Base-by-base conservation (phyloP, 2,329 filamentous ascomycete genomes). In the Arthrocladium fulminans region DNA sequence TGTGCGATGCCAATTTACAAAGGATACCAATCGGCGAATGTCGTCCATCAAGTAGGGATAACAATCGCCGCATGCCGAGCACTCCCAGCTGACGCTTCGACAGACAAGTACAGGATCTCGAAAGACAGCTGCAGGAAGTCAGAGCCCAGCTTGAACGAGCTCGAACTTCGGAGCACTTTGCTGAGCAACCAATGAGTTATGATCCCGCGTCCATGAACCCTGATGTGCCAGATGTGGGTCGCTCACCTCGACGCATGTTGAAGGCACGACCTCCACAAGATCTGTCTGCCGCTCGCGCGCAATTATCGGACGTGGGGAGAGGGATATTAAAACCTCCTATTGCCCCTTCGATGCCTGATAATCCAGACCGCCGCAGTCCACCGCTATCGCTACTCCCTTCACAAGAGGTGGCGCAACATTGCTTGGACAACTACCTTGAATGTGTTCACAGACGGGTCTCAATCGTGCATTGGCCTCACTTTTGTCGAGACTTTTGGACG, bases 11-110 rank as follows among this genome's bases (percentile, higher is more conserved):
- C 90, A 97, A 63, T 98, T 98, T 64, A 98, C 92, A 43, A 98
- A 98, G 69, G 92, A 98, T 68, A 98, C 92, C 10, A 98, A 98
- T 65, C 79, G 92, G 51, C 81, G 92, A 53, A 98, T 98, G 92
- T 97, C 92, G 15, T 97, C 90, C 1, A 97, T 97, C 70, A 98
- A 97, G 78, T 80, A 66, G 60, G 74, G 67, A 30, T 3, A n/a
- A 29, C 35, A 19, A 20, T 19, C 20, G 13, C 10, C 22, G 13
- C 12, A 30, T 3, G 19, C n/a, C 9, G 10, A 24, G 13, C 3
- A 8, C n/a, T 9, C 25, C 5, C 19, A 53, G 58, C 55, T 56
- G 45, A 54, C 32, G 9, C 17, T n/a, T 45, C 19, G 48, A 39
- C 47, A 79, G 76, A 64, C 92, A 96, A 72, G 86, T 97, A 10